Evolutionary conservation across 1,284 basidiomycete species (phyloP), one percentile per base, ranked within the genome.

Genomic region (Farysia itapuensis): DNA sequence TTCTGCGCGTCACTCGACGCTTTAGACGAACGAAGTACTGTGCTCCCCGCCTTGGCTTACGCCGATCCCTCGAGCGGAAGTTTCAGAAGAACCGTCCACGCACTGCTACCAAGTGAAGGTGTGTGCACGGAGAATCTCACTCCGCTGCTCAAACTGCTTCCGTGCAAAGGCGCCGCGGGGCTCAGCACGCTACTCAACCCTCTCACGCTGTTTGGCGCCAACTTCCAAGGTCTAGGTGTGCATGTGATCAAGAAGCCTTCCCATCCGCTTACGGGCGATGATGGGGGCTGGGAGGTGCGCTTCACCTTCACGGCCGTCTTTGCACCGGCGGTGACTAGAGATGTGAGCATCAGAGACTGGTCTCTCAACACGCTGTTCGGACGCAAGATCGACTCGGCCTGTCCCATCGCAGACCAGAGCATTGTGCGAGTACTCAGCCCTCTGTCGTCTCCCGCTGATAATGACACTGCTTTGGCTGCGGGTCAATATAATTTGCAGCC

Each of bases 51-150:
- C 9, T 33, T 35, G 14, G 44, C 56, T 11, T 63, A 44, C 35
- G 47, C 59, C 9, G 13, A 22, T 21, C 20, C 33, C 12, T 18
- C 29, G 21, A 15, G 15, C n/a, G 14, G 15, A 1, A 9, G 8
- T 6, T 15, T 9, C 20, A 22, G 35, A 6, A 33, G 18, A 50
- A 40, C 52, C 31, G 23, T 64, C 30, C 59, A 69, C 46, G 43
- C 67, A 20, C 30, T 57, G 29, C 30, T 69, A 22, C 41, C 71
- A 20, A 56, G 48, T 26, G 54, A 68, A 45, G 37, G 48, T 38
- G 47, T 73, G 29, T 98, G 94, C 75, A 98, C 94, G 2, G 95
- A 98, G 74, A 97, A 97, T 76, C 80, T 98, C 5, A 94, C 93
- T 0, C 94, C 95, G 0, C 93, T 97, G 78, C 82, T 97, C 44